Evolutionary conservation across 192 early-diverging fungal species (phyloP).

Genomic region (Allomyces macrogynus): DNA sequence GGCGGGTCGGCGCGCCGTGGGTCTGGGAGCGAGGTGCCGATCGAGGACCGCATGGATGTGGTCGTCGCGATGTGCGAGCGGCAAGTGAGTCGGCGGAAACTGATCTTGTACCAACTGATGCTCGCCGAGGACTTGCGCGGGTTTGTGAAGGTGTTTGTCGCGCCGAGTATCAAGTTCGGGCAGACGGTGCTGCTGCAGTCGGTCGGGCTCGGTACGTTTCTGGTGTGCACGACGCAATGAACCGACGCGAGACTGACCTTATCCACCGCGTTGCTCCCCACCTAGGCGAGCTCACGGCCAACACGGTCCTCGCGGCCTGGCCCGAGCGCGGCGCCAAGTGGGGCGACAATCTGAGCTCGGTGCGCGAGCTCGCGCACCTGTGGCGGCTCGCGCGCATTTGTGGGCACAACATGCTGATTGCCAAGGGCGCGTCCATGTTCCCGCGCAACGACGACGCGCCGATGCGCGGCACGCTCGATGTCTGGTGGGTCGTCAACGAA

Average conservation of each 20-base stretch:
- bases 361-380: not conserved
- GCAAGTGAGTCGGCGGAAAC: not conserved
- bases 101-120: not conserved
- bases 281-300: constrained; percentile 1
- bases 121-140: not conserved
- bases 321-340: not conserved
- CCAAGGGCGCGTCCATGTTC: not conserved
- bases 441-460: not conserved
- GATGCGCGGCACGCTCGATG: too few species aligned
- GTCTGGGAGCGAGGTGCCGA: too few species aligned
- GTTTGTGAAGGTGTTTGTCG: not conserved
- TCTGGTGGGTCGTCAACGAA: not conserved
- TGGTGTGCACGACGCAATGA: too few species aligned
- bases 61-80: too few species aligned
- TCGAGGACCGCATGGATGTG: too few species aligned
- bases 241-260: too few species aligned
- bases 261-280: too few species aligned
- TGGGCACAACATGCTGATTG: not conserved
- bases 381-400: not conserved
- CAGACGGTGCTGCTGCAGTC: constrained; percentile 1
- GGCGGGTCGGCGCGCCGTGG: not conserved
- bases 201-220: constrained; percentile 2
- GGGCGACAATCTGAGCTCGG: not conserved
- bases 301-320: constrained; percentile 2
- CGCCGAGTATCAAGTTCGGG: not conserved